Evolutionary conservation across 305 asterid genomes (phyloP).

Genomic region (Fraxinus latifolia): DNA sequence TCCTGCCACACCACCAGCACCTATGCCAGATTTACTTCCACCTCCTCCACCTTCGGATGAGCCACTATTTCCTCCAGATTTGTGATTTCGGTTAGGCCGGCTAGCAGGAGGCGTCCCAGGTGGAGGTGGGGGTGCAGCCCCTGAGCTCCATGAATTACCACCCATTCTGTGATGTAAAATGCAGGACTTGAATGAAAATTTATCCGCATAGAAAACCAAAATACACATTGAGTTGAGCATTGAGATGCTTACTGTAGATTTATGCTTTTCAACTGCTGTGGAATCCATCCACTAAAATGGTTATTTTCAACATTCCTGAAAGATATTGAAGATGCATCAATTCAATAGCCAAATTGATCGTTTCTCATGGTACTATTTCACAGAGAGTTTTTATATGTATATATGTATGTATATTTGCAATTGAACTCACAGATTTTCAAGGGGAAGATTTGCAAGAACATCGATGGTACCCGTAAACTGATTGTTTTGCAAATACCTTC

Average conservation of each 20-base stretch:
- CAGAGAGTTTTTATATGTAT: background rate
- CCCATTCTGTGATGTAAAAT: constrained; percentile 43
- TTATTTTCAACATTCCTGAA: constrained; percentile 82
- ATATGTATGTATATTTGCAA: background rate
- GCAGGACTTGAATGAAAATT: constrained; percentile 7
- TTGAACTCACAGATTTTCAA: constrained; percentile 55
- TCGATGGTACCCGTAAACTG: constrained; percentile 80
- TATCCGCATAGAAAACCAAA: background rate
- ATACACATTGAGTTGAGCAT: background rate
- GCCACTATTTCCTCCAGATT: constrained; percentile 40
- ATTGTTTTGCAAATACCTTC: constrained; percentile 79
- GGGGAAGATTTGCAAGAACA: constrained; percentile 78
- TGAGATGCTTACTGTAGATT: constrained; percentile 58
- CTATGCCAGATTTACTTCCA: constrained; percentile 57
- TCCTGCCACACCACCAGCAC: constrained; percentile 88
- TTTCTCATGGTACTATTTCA: background rate
- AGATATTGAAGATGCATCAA: background rate
- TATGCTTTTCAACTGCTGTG: constrained; percentile 66
- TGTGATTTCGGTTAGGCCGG: constrained; percentile 41
- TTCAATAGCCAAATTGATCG: background rate
- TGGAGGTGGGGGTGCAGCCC: constrained; percentile 94
- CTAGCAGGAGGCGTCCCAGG: constrained; percentile 86
- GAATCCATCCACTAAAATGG: constrained; percentile 83
- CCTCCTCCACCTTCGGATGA: constrained; percentile 36
- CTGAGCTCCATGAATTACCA: constrained; percentile 65